Base-by-base conservation (phyloP, 768 basidiomycete species). In the Zangia roseola region DNA sequence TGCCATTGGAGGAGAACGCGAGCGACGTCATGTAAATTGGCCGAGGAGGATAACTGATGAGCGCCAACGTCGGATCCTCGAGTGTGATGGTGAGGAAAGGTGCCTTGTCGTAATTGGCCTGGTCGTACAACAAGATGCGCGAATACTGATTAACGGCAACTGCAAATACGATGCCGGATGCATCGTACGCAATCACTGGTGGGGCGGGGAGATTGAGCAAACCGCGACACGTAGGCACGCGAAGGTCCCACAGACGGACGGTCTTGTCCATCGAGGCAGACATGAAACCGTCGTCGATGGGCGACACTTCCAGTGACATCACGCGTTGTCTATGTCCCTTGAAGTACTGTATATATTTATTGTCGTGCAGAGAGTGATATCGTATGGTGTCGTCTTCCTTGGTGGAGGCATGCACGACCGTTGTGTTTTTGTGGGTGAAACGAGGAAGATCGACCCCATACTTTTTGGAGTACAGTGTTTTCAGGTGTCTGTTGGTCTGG, bases 291-390 rank as follows among this genome's bases (percentile, higher is more conserved):
- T 98, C 94, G 61, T 97, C 91, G 1, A 88, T 77, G 1, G 97
- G 97, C 0, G 90, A 92, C 48, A 98, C 83, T 64, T 94, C 88
- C 10, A 99, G 73, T 0, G 94, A 95, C 28, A 89, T 79, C 3
- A 99, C 97, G 49, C 85, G 80, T 30, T 79, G 88, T 56, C 84
- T 93, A 73, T 99, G 97, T 0, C 97, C 97, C 60, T 83, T 87
- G 76, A 97, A 98, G 72, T 99, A 99, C 55, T 88, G 83, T 26
- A 98, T 72, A 67, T 94, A 99, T 65, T 88, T 92, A 77, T 97
- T 97, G 78, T 95, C 93, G 68, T 97, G 93, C 42, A 95, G 67
- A 2, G 91, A 94, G 60, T 95, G 91, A 68, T 97, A 97, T 38
- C 97, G 83, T 56, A 98, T 81, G 0, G 89, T 93, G 64, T 97